Conservation (phyloP, 2,329 filamentous ascomycete genomes). For the Zasmidium cellare region DNA sequence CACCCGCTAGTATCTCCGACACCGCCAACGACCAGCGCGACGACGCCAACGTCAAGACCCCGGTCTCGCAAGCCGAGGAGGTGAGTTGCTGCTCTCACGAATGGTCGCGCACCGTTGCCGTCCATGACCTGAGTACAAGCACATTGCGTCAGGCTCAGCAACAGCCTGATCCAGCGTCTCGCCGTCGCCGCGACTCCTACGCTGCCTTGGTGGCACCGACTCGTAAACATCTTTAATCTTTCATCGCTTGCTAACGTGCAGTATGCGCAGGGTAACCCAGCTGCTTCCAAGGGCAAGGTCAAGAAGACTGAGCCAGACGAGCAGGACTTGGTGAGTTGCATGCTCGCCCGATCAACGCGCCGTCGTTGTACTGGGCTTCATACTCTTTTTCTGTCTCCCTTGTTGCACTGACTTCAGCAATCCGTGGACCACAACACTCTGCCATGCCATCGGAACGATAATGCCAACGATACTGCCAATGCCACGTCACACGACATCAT, state of each 20-base stretch:
- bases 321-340: constrained; percentile 10
- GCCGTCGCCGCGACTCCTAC: background rate
- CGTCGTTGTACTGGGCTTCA: background rate
- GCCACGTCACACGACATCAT: background rate
- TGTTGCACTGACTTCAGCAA: background rate
- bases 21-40: constrained; percentile 12
- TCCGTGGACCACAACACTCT: background rate
- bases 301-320: background rate
- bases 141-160: background rate
- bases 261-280: constrained; percentile 14
- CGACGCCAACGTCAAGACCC: constrained; percentile 9
- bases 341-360: background rate
- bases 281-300: background rate
- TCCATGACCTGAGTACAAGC: background rate
- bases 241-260: constrained; percentile 17
- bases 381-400: background rate
- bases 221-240: constrained; percentile 2
- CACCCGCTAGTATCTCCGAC: constrained; percentile 1
- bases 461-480: background rate
- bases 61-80: constrained; percentile 18
- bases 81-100: constrained; percentile 17
- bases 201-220: background rate
- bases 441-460: background rate
- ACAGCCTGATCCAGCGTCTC: background rate
- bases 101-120: background rate